Evolutionary conservation across 345 rosid species (phyloP), one percentile per base, ranked within the genome.

Genomic region (Durio zibethinus): DNA sequence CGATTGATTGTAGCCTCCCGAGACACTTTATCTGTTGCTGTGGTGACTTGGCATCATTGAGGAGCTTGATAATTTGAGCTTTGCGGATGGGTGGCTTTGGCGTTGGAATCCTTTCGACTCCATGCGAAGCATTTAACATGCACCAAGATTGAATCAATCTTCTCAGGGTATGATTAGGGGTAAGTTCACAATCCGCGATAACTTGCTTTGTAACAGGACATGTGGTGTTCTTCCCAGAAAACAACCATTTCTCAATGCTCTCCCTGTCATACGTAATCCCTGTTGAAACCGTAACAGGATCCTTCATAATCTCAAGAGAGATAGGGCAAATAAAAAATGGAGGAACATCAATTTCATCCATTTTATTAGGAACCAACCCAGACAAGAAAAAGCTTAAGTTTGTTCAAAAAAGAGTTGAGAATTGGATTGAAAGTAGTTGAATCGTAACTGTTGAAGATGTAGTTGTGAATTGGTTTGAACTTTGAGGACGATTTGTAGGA

Each of bases 91-190:
- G 91, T 10, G 90, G 91, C 80, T 89, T 95, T 4, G 99, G 99
- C 9, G 98, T 95, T 0, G 99, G 98, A 73, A 95, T 89, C 73
- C 96, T 87, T 81, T 95, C 93, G 27, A 95, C 68, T 16, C 99
- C 99, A 35, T 85, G 60, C 0, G 96, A 90, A 35, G 98, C 96
- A 47, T 95, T 92, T 48, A 95, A 80, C 15, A 87, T 89, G 75
- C 99, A 95, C 99, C 99, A 95, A 21, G 98, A 88, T 79, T 95
- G 99, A 65, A 95, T 88, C 48, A 95, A 81, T 14, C 99, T 88
- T 11, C 97, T 93, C 29, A 94, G 88, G 54, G 95, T 94, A 81
- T 91, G 93, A 82, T 94, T 94, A 3, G 98, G 98, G 0, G 97
- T 94, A 14, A 93, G 83, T 2, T 94, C 98, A 21, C 83, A 69